Base-by-base conservation (phyloP, 306 rosid genomes). In the Cotoneaster glaucophyllus region DNA sequence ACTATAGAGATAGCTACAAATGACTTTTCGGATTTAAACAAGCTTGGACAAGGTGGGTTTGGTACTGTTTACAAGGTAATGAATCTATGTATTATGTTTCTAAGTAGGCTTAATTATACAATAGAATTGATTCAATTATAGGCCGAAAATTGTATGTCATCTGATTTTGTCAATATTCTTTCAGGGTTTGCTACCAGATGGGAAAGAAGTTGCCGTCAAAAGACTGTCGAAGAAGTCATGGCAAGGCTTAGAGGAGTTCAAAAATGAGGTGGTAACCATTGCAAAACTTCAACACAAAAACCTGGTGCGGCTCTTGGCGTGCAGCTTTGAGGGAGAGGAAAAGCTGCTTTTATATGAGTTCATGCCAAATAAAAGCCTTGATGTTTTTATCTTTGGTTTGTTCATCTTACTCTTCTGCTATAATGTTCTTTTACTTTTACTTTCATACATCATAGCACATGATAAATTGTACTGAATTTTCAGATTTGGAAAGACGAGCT, bases 1-100 rank as follows among this genome's bases (percentile, higher is more conserved):
- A 67, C 76, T 19, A 57, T 75, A 13, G 52, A n/a, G 54, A 65
- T 65, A 4, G 67, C 81, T 26, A 56, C 82, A 0, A 77, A 74
- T n/a, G 44, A 85, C 82, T 89, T 89, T 63, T 79, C 88, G 53
- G 97, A 80, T 25, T 53, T 28, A 8, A 82, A 77, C 11, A 87
- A 85, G 88, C 78, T 90, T 65, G 90, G 91, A 56, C 78, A 84
- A 80, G 94, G 94, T 37, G 94, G 94, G 41, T 89, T 89, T 79
- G 95, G 95, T 19, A 56, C 81, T 15, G 89, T 90, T 57, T 82
- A 85, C 81, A 76, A 85, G 88, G 69, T 87, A 71, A 75, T 58
- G 11, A 17, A 4, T 41, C 11, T 54, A n/a, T 14, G 45, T 61
- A 21, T 53, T 50, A 22, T n/a, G 21, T 2, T 25, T 59, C 25